Evolutionary conservation across 2,329 filamentous ascomycete species (phyloP).

Genomic region (Stachybotrys chartarum): DNA sequence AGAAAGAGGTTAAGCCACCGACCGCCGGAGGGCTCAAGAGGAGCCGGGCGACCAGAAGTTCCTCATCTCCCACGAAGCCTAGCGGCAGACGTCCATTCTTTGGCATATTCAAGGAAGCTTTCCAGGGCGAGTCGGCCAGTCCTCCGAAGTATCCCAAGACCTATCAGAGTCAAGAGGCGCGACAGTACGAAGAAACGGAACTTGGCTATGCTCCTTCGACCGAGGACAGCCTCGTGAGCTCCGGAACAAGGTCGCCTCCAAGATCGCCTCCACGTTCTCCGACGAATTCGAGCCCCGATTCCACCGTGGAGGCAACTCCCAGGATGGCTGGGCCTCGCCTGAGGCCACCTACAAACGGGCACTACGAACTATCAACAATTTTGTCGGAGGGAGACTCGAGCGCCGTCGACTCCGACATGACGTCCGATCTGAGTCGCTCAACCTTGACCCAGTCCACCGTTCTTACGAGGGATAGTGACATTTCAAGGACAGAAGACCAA

Average conservation of each 20-base stretch:
- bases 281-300: constrained; percentile 1
- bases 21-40: constrained; percentile 41
- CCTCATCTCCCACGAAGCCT: constrained; percentile 41
- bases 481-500: constrained; percentile 32
- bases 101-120: constrained; percentile 54
- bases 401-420: constrained; percentile 39
- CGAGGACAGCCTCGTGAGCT: background rate
- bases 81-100: constrained; percentile 44
- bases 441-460: constrained; percentile 47
- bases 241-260: background rate
- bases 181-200: constrained; percentile 18
- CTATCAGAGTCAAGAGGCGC: constrained; percentile 42
- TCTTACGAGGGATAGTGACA: constrained; percentile 37
- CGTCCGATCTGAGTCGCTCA: constrained; percentile 38
- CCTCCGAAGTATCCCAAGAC: constrained; percentile 36
- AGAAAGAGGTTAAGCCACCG: constrained; percentile 18
- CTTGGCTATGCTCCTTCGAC: constrained; percentile 12
- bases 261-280: background rate
- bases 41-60: constrained; percentile 46
- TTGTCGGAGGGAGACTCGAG: constrained; percentile 43
- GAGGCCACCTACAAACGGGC: constrained; percentile 45
- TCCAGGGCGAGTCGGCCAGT: constrained; percentile 51
- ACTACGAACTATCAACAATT: constrained; percentile 52
- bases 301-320: constrained; percentile 11
- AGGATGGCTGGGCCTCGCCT: constrained; percentile 25